phyloP scores from a whole-genome alignment of 306 rosid species.

The Arachis hypogaea region DNA sequence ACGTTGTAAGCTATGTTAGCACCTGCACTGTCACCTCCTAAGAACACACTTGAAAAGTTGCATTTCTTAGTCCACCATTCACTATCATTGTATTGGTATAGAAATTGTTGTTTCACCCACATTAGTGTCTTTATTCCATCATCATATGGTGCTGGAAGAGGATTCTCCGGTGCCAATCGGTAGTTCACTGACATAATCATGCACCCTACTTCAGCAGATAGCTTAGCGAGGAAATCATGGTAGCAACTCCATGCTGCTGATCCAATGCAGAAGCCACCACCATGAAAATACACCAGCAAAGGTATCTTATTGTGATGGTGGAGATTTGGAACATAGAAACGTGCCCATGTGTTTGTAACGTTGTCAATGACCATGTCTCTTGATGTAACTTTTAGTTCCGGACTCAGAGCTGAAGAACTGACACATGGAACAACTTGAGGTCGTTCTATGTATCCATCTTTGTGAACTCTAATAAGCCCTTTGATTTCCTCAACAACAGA shows the following conservation, averaged over 20 bases:
- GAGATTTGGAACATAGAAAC: constrained; percentile 66
- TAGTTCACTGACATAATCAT: constrained; percentile 76
- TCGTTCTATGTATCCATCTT: constrained; percentile 73
- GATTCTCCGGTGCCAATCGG: constrained; percentile 85
- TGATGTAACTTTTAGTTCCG: constrained; percentile 56
- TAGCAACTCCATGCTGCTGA: constrained; percentile 89
- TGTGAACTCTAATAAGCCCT: constrained; percentile 74
- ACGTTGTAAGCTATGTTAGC: constrained; percentile 77
- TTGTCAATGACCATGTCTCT: constrained; percentile 65
- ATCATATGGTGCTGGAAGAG: constrained; percentile 86
- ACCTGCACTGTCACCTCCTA: constrained; percentile 91
- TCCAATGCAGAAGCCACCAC: constrained; percentile 91
- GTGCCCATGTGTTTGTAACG: constrained; percentile 64
- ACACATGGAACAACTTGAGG: constrained; percentile 65
- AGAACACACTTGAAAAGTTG: constrained; percentile 59
- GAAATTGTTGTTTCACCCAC: constrained; percentile 67
- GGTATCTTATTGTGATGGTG: constrained; percentile 54
- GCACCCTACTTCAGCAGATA: constrained; percentile 52
- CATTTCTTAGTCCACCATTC: constrained; percentile 66
- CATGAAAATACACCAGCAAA: constrained; percentile 76
- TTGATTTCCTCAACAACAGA: constrained; percentile 64
- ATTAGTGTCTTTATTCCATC: constrained; percentile 65
- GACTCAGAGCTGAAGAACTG: constrained; percentile 35
- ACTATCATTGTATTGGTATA: constrained; percentile 16
- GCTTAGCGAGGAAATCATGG: constrained; percentile 70